Evolutionary conservation across 805 yeast genomes (phyloP).

Genomic region (Cyberlindnera meyerae): DNA sequence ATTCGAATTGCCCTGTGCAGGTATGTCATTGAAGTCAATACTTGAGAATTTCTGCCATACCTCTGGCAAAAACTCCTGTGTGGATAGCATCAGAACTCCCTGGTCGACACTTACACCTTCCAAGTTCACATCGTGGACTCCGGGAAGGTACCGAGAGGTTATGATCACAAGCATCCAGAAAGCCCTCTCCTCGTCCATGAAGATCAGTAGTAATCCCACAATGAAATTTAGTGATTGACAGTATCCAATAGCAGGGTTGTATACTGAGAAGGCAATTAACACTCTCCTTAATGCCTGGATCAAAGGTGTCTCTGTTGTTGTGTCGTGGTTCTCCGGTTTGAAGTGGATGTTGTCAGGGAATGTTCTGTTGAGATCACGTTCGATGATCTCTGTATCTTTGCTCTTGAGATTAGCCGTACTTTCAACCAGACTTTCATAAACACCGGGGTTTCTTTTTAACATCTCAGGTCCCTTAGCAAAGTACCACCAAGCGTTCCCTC

Average conservation of each 20-base stretch:
- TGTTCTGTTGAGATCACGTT: conserved; percentile 87
- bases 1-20: not conserved
- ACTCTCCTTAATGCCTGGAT: conserved; percentile 75
- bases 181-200: conserved; percentile 84
- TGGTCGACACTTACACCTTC: conserved; percentile 96
- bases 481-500: conserved; percentile 96
- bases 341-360: conserved; percentile 91
- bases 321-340: conserved; percentile 34
- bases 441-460: conserved; percentile 63
- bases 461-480: conserved; percentile 82
- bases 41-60: conserved; percentile 57
- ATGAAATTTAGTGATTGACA: conserved; percentile 93
- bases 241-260: conserved; percentile 88
- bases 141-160: conserved; percentile 81
- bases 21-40: conserved; percentile 33
- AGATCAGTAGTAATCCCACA: conserved; percentile 78
- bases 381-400: conserved; percentile 87
- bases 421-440: conserved; percentile 63
- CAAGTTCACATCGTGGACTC: conserved; percentile 81
- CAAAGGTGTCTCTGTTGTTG: conserved; percentile 51
- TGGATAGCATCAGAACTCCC: conserved; percentile 85
- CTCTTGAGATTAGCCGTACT: conserved; percentile 51
- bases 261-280: conserved; percentile 74
- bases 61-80: conserved; percentile 77
- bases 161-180: conserved; percentile 96